Evolutionary conservation across 2,329 filamentous ascomycete species (phyloP).

Genomic region (Pseudocercospora pini-densiflorae): DNA sequence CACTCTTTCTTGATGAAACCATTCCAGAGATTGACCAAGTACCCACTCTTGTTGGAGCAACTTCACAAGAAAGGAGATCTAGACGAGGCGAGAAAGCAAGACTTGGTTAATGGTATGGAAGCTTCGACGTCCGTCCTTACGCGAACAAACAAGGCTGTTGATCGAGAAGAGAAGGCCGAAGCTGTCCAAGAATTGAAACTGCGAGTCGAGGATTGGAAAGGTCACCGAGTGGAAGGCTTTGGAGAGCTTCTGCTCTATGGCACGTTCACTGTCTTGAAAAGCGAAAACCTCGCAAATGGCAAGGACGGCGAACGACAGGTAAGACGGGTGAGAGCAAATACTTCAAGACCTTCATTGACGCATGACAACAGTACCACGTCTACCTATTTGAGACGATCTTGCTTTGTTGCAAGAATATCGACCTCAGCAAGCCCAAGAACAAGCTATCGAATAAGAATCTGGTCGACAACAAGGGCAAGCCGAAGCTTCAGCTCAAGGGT

Average conservation of each 20-base stretch:
- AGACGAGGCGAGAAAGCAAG: conserved; percentile 69
- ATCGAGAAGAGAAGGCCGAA: conserved; percentile 81
- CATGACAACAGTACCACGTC: conserved; percentile 78
- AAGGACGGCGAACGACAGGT: conserved; percentile 93
- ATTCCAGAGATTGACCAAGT: conserved; percentile 94
- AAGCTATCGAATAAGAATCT: conserved; percentile 73
- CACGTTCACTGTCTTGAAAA: conserved; percentile 86
- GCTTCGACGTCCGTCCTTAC: conserved; percentile 81
- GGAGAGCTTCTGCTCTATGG: conserved; percentile 87
- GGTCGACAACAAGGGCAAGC: conserved; percentile 74
- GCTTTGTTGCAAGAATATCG: conserved; percentile 94
- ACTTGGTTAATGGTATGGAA: conserved; percentile 77
- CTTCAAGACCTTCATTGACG: background rate
- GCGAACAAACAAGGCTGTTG: conserved; percentile 88
- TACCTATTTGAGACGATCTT: conserved; percentile 96
- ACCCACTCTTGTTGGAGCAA: conserved; percentile 87
- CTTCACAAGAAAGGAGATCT: conserved; percentile 81
- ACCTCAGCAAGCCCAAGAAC: conserved; percentile 78
- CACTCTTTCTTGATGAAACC: conserved; percentile 95
- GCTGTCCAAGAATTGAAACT: conserved; percentile 79
- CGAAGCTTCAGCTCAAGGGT: conserved; percentile 85
- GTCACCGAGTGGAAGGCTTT: conserved; percentile 86
- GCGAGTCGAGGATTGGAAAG: conserved; percentile 97
- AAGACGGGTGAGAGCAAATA: conserved; percentile 36
- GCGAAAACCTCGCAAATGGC: conserved; percentile 50